phyloP scores from a whole-genome alignment of 2,329 filamentous ascomycete species.

The Phialemoniopsis sp. region DNA sequence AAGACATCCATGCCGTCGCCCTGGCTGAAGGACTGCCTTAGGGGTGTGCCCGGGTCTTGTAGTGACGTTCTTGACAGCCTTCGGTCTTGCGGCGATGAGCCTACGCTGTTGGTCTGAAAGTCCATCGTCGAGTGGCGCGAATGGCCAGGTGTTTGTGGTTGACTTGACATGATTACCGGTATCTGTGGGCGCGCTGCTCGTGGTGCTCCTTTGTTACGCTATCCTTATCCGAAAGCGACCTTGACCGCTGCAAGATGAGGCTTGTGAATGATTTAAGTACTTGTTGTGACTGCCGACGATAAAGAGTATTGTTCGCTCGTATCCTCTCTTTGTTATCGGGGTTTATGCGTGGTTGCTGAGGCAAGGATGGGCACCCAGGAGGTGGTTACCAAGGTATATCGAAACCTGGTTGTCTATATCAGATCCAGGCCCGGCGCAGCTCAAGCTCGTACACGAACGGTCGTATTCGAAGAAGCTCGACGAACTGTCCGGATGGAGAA shows the following conservation, averaged over 20 bases:
- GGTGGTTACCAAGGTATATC: too few species aligned
- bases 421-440: too few species aligned
- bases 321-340: too few species aligned
- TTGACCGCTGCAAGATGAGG: slow-evolving; percentile 2
- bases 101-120: slow-evolving; percentile 30
- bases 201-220: slow-evolving; percentile 10
- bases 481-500: too few species aligned
- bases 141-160: slow-evolving; percentile 53
- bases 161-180: slow-evolving; percentile 31
- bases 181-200: too few species aligned
- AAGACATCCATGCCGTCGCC: slow-evolving; percentile 41
- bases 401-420: too few species aligned
- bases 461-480: too few species aligned
- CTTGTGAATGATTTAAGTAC: background rate
- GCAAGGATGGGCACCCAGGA: too few species aligned
- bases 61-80: slow-evolving; percentile 42
- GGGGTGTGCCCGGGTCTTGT: slow-evolving; percentile 45
- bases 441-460: too few species aligned
- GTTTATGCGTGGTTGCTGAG: too few species aligned
- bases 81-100: slow-evolving; percentile 39
- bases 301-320: too few species aligned
- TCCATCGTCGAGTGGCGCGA: slow-evolving; percentile 57
- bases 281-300: too few species aligned
- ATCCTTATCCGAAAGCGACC: background rate
- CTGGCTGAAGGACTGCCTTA: slow-evolving; percentile 43